Evolutionary conservation across 2,329 filamentous ascomycete species (phyloP), one percentile per base, ranked within the genome.

Genomic region (Pseudogymnoascus sp.): DNA sequence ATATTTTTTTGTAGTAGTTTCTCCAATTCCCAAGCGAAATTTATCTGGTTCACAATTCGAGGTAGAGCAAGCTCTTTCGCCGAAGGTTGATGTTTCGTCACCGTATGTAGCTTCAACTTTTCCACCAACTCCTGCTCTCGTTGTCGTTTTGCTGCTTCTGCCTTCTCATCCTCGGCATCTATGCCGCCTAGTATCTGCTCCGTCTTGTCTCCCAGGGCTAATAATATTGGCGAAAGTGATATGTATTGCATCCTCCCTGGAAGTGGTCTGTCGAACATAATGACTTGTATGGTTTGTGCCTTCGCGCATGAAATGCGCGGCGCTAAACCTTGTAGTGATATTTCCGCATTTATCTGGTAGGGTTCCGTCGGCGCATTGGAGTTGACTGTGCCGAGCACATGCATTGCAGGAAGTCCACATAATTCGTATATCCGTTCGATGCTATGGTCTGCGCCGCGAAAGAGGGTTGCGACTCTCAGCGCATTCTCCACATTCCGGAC

Each of bases 191-290:
- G 75, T 3, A 73, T 69, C 5, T 75, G 73, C 31, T 75, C 73
- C 12, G 78, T 78, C 69, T 93, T 91, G 72, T 93, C 89, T 2
- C 84, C 90, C 12, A 99, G 79, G 0, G 92, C 92, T 44, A 99
- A 81, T 0, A 92, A 88, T 61, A 99, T 97, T 0, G 95, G 93
- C 28, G 86, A 84, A 18, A 97, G 80, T 0, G 95, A 99, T 69
- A 97, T 89, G 75, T 97, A 99, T 75, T 99, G 93, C 95, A 99
- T 97, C 63, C 87, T 85, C 34, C 83, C 86, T 0, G 95, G 93
- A 63, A 89, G 84, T 0, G 95, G 95, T 56, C 93, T 83, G 70
- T 96, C 87, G 75, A 96, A 99, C 64, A 96, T 81, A 64, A 97
- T 89, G 50, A 97, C 84, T 73, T 99, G 95, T 53, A 96, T 85